A percentile compares a stretch with the other conserved stretches of the same genome.
Evolutionary conservation across 202 grass and related monocot species (phyloP).

Genomic region (Elaeis oleifera): DNA sequence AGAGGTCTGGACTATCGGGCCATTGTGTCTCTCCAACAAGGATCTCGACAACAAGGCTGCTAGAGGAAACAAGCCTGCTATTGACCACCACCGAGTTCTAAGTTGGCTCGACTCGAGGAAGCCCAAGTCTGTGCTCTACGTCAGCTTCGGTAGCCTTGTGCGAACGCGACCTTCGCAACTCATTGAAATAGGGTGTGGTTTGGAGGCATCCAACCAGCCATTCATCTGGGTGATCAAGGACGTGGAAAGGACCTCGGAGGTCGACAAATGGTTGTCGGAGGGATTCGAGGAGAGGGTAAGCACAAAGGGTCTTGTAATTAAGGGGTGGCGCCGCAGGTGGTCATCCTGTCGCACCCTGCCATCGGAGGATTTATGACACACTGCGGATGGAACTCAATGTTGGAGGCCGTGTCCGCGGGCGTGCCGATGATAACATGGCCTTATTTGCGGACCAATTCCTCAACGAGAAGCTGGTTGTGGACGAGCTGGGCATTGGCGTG

Average conservation of each 20-base stretch:
- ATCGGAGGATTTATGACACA: conserved; percentile 20
- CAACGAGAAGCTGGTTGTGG: conserved; percentile 58
- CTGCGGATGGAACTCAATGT: conserved; percentile 70
- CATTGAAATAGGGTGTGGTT: not conserved
- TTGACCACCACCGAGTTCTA: not conserved
- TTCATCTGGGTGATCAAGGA: conserved; percentile 21
- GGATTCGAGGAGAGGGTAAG: conserved; percentile 25
- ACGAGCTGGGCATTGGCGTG: conserved; percentile 29
- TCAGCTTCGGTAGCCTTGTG: conserved; percentile 2
- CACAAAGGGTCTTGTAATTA: conserved; percentile 31
- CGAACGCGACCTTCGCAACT: not conserved
- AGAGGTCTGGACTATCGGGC: conserved; percentile 50
- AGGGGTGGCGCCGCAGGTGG: conserved; percentile 59
- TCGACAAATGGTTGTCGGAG: conserved; percentile 26
- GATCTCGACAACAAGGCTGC: too few relatives aligned
- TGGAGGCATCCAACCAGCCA: conserved; percentile 12
- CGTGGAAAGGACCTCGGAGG: conserved; percentile 5
- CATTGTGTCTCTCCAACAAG: not conserved
- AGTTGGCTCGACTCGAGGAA: conserved; percentile 11
- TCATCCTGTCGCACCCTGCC: conserved; percentile 40
- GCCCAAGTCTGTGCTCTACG: not conserved
- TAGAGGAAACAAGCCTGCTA: not conserved
- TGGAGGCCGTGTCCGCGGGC: conserved; percentile 47
- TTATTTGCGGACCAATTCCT: conserved; percentile 52
- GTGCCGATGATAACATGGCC: conserved; percentile 63